Conservation (phyloP, 192 early-diverging fungal species). For the Coemansia sp. region DNA sequence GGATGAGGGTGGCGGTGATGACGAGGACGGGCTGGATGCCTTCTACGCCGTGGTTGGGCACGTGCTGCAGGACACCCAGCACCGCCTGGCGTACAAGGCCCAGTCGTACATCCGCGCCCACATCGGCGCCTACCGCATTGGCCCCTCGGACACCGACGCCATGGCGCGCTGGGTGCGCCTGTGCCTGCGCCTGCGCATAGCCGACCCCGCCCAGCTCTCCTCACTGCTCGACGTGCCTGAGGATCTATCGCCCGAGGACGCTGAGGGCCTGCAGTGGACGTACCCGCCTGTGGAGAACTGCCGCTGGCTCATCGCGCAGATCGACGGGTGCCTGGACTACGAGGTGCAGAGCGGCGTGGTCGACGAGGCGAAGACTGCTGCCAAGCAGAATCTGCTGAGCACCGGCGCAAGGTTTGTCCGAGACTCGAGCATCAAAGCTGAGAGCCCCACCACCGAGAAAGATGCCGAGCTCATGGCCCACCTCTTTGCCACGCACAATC, state of each 20-base stretch:
- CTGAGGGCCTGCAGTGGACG: conserved; percentile 25
- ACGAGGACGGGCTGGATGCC: conserved; percentile 54
- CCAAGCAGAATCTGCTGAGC: conserved; percentile 34
- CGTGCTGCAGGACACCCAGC: conserved; percentile 88
- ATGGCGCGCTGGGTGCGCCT: conserved; percentile 20
- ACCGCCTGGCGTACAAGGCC: conserved; percentile 83
- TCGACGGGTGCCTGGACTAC: conserved; percentile 39
- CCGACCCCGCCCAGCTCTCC: conserved; percentile 16
- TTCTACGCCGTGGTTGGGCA: conserved; percentile 70
- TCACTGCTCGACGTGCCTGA: neutral
- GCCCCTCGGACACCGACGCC: conserved; percentile 13
- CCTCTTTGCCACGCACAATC: conserved; percentile 28
- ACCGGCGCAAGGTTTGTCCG: conserved; percentile 28
- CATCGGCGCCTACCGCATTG: conserved; percentile 19
- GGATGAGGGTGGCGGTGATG: conserved; percentile 2
- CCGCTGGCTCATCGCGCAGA: conserved; percentile 41
- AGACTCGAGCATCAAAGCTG: conserved; percentile 3
- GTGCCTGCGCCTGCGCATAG: conserved; percentile 15
- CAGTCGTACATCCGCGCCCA: conserved; percentile 68
- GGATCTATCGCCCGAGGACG: conserved; percentile 5
- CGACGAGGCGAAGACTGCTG: conserved; percentile 34
- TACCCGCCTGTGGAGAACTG: conserved; percentile 32
- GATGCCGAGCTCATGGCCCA: conserved; percentile 38
- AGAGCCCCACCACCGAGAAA: conserved; percentile 3
- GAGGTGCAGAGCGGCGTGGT: conserved; percentile 32